Evolutionary conservation across 768 basidiomycete species (phyloP).

Genomic region (Naematelia aurantialba): DNA sequence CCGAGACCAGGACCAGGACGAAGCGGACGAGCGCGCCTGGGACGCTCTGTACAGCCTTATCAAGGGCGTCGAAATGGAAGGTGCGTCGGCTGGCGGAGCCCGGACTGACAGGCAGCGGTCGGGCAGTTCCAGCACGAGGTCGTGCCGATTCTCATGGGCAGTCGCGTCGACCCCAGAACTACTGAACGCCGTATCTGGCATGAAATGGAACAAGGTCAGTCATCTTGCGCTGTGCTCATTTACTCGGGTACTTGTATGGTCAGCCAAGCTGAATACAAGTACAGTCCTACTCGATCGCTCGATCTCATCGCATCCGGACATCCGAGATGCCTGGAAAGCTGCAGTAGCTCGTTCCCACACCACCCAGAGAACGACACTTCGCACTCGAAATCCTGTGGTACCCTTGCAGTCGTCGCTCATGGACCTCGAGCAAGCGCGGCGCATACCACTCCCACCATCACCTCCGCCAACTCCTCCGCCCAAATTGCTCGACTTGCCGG

Average conservation of each 20-base stretch:
- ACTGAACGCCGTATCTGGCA: constrained; percentile 3
- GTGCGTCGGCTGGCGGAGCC: constrained; percentile 16
- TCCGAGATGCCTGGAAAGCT: constrained; percentile 19
- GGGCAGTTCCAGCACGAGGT: constrained; percentile 7
- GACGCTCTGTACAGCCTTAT: constrained; percentile 8
- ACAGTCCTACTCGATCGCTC: constrained; percentile 33
- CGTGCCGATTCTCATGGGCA: constrained; percentile 7
- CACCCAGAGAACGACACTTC: background rate
- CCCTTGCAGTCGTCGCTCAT: background rate
- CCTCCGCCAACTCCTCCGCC: constrained; percentile 10
- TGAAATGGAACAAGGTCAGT: constrained; percentile 17
- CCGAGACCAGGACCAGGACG: constrained; percentile 4
- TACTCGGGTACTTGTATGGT: no score
- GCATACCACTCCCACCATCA: constrained; percentile 33
- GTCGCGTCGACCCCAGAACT: background rate
- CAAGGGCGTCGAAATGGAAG: constrained; percentile 27
- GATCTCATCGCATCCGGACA: constrained; percentile 27
- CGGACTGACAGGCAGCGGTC: constrained; percentile 9
- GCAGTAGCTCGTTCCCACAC: constrained; percentile 5
- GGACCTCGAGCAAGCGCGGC: constrained; percentile 16
- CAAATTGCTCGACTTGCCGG: background rate
- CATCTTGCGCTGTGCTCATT: background rate
- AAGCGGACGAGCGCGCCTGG: constrained; percentile 9
- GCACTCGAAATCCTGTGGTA: background rate
- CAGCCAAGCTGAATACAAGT: no score